Evolutionary conservation across 257 asterid species (phyloP).

Genomic region (Cinchona pubescens): DNA sequence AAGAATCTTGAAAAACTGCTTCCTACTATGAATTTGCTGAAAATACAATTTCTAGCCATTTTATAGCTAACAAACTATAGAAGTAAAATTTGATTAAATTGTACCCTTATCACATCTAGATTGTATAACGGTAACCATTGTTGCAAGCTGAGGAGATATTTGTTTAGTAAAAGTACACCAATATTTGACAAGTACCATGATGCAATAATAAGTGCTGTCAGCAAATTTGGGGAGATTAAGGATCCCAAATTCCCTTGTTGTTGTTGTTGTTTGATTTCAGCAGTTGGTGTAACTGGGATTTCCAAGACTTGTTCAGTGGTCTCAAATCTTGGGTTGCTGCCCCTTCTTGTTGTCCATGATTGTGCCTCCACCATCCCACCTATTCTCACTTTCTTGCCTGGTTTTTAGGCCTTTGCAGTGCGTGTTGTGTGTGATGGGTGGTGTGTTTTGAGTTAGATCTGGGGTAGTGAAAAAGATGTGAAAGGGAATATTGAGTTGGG

Average conservation of each 20-base stretch:
- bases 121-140: constrained; percentile 86
- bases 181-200: constrained; percentile 91
- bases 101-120: no score
- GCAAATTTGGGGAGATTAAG: constrained; percentile 46
- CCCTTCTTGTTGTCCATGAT: constrained; percentile 91
- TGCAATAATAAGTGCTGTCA: constrained; percentile 69
- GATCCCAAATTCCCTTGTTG: constrained; percentile 12
- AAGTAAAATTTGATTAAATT: no score
- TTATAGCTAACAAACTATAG: constrained; percentile 68
- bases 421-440: background rate
- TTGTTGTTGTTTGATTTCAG: constrained; percentile 66
- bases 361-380: constrained; percentile 82
- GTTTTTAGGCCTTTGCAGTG: background rate
- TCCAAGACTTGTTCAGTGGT: constrained; percentile 68
- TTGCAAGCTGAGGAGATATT: constrained; percentile 80
- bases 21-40: constrained; percentile 76
- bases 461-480: background rate
- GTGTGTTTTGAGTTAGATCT: constrained; percentile 8
- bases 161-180: constrained; percentile 81
- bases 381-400: background rate
- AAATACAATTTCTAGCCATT: constrained; percentile 75
- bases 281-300: constrained; percentile 91
- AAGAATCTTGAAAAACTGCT: constrained; percentile 78
- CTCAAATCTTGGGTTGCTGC: constrained; percentile 90
- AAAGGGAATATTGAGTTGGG: constrained; percentile 4